Conservation (phyloP, 805 yeast species). For the Cyberlindnera veronae region DNA sequence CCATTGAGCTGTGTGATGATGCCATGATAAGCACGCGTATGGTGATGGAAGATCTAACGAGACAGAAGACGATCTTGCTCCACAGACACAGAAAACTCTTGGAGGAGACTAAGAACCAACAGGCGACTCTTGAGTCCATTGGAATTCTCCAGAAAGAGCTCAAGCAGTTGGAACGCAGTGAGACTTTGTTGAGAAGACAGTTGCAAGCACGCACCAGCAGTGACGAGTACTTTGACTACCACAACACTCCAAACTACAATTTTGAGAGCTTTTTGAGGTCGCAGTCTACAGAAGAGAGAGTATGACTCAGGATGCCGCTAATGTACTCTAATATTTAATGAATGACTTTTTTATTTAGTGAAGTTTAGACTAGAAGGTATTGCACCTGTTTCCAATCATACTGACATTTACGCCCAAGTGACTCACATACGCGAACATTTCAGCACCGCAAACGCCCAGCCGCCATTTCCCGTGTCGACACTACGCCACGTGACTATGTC, state of each 20-base stretch:
- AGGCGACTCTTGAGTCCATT: slow-evolving; percentile 12
- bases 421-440: no score
- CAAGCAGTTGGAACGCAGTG: slow-evolving; percentile 10
- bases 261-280: slow-evolving; percentile 20
- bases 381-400: no score
- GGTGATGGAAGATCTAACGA: slow-evolving; percentile 23
- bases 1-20: slow-evolving; percentile 25
- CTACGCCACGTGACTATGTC: no score
- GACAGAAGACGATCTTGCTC: slow-evolving; percentile 24
- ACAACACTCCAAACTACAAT: slow-evolving; percentile 16
- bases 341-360: no score
- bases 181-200: slow-evolving; percentile 5
- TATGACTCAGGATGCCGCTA: no score
- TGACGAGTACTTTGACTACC: slow-evolving; percentile 22
- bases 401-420: no score
- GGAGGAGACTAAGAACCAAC: slow-evolving; percentile 14
- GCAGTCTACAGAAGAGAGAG: no score
- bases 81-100: slow-evolving; percentile 13
- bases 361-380: no score
- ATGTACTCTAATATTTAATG: no score
- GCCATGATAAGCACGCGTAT: slow-evolving; percentile 21
- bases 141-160: slow-evolving; percentile 14
- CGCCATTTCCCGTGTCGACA: no score
- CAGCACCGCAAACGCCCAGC: no score
- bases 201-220: slow-evolving; percentile 8